Evolutionary conservation across 1,284 basidiomycete genomes (phyloP), one percentile per base, ranked within the genome.

Genomic region (Phylloporus sp.): DNA sequence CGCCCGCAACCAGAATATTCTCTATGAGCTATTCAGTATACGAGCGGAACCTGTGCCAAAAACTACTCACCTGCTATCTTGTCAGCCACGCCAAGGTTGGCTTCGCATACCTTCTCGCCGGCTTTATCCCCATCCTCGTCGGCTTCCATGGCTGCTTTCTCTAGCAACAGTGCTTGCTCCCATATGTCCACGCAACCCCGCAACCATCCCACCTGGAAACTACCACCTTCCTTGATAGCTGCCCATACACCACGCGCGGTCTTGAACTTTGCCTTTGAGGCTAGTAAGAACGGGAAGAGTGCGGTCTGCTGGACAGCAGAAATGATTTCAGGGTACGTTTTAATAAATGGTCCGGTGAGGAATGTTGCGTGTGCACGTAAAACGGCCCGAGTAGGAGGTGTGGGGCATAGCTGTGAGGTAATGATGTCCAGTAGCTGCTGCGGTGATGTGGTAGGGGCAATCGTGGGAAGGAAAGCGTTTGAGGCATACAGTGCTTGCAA

Each of bases 251-350:
- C 72, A 32, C 83, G 81, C 0, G 85, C 81, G 0, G 87, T 88
- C 68, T 86, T 88, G 65, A 88, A 85, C 53, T 87, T 83, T 6
- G 89, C 78, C 70, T 92, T 92, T 7, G 89, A 89, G 65, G 86
- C 89, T 18, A 96, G 76, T 24, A 96, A 77, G 68, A 88, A 86
- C 0, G 92, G 91, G 72, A 94, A 91, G 54, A 96, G 75, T 3
- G 91, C 74, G 26, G 78, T 75, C 68, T 87, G 80, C 66, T 94
- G 88, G 13, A 91, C 76, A 6, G 81, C 73, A 31, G 82, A 74
- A 17, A 77, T 69, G 1, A 78, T 62, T 0, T 78, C 75, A 1
- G 81, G 70, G 53, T 82, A 68, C 0, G 71, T 69, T 8, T 72
- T 64, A 24, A 74, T 77, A 61, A 91, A 84, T 31, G 86, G 77